Evolutionary conservation across 805 yeast genomes (phyloP), one percentile per base, ranked within the genome.

Genomic region (Candida vartiovaarae): DNA sequence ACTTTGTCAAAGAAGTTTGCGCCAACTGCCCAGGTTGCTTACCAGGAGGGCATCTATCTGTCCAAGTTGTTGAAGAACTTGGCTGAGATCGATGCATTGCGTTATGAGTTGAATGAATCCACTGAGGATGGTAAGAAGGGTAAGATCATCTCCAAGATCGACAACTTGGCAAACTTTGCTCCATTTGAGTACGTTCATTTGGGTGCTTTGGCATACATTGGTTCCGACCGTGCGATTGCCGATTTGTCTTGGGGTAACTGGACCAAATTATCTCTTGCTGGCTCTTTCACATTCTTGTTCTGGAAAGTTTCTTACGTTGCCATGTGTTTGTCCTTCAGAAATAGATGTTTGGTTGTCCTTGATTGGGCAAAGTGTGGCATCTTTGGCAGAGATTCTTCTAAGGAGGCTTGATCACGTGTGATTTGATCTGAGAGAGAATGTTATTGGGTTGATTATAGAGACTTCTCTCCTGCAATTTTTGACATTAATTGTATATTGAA

Each of bases 11-110:
- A 93, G 51, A 86, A 86, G 62, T 80, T 79, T 55, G 93, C 96
- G 36, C 97, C 97, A 55, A 90, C 98, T 49, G 98, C 97, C 26
- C 97, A 90, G 74, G 97, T 89, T 44, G 98, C 98, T 35, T 80
- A 88, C 68, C 97, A 90, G 72, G 87, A 90, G 68, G 97, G 96
- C 63, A 71, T 74, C 45, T 90, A 77, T 67, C 75, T 90, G 53
- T 93, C 90, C 44, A 68, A 71, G 31, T 78, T 80, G 52, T 83
- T 90, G 64, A 75, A 76, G 61, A 81, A 74, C 54, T 66, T 80
- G 56, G 71, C 81, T 54, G 76, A 76, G 54, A 70, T 82, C 45
- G 89, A 83, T 42, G 70, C 76, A 36, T 59, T 78, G 49, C 70
- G 79, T 56, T 74, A 72, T 62, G 59, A 65, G 36, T 53, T 67